Evolutionary conservation across 2,329 filamentous ascomycete species (phyloP), one percentile per base, ranked within the genome.

Genomic region (Acrocalymma vagum): DNA sequence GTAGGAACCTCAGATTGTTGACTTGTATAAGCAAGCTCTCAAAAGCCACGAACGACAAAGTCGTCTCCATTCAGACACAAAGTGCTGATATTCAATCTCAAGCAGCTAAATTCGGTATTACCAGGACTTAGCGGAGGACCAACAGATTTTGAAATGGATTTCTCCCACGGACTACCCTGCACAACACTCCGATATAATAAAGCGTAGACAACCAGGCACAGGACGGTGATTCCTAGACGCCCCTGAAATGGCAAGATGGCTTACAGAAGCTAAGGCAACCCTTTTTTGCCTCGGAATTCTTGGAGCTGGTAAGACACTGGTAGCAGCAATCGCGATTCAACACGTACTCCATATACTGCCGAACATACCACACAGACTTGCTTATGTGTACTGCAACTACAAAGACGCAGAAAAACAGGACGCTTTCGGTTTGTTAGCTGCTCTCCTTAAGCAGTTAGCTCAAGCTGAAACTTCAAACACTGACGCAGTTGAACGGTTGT

Each of bases 271-370:
- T 0, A 48, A 51, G 1, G 45, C 64, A 16, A 74, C 60, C 0
- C 45, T 81, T 0, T 78, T 76, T 45, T 80, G 75, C 43, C 68
- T 66, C 2, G 75, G 77, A 0, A 74, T 76, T 10, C 75, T 75
- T 0, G 76, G 77, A 3, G 72, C 75, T 0, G 76, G 77, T 1
- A 81, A 80, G 53, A 79, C 76, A 0, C 74, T 78, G 3, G 37
- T 76, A 1, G 55, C 72, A 0, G 68, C 75, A 0, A 67, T 72
- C 7, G 65, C 75, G 0, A 48, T 80, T 0, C 62, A 79, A 2
- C 9, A 77, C 14, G 57, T 81, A 2, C 11, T n/a, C 5, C 37
- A 16, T 1, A 25, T 20, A 3, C 67, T 63, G 25, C 9, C 38
- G 0, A 43, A 58, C 2, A 47, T 68, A 10, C 0, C 10, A 2